These are phyloP conservation scores for Aspergillus caelatus DNA, from an alignment of 2,329 filamentous ascomycete genomes.

Conservation along the genomic window DNA sequence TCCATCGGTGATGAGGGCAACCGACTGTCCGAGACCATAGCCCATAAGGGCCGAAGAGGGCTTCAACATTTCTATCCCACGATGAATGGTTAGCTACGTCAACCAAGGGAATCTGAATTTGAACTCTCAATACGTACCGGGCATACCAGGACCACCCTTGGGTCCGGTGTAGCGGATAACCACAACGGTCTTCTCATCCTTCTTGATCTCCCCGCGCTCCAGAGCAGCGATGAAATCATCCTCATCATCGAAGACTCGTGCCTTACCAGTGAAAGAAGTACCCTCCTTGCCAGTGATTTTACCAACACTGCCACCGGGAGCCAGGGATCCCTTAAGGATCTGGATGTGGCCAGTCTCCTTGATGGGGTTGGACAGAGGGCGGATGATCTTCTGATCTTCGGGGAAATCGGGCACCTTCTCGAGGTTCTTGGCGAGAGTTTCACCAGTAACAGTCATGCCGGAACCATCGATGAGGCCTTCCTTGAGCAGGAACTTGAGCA, in stretches of 20 bases:
- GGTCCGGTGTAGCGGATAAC: slow-evolving; percentile 65
- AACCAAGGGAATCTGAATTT: background rate
- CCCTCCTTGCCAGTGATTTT: slow-evolving; percentile 81
- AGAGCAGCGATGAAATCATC: slow-evolving; percentile 70
- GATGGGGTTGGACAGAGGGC: slow-evolving; percentile 68
- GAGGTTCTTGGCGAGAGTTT: slow-evolving; percentile 62
- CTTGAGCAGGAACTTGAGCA: slow-evolving; percentile 61
- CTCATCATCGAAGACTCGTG: slow-evolving; percentile 70
- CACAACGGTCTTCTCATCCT: slow-evolving; percentile 75
- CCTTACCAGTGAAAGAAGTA: slow-evolving; percentile 67
- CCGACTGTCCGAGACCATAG: slow-evolving; percentile 68
- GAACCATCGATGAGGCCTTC: slow-evolving; percentile 62
- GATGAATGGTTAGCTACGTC: background rate
- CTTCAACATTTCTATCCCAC: slow-evolving; percentile 65
- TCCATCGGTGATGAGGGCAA: slow-evolving; percentile 73
- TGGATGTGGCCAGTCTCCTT: slow-evolving; percentile 73
- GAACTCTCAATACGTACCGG: slow-evolving; percentile 20
- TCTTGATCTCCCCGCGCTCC: slow-evolving; percentile 69
- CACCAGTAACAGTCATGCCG: slow-evolving; percentile 63
- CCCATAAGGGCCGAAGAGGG: slow-evolving; percentile 73
- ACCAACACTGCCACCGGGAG: slow-evolving; percentile 70
- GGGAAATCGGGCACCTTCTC: slow-evolving; percentile 66
- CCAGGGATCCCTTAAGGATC: slow-evolving; percentile 70
- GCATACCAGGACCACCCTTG: slow-evolving; percentile 67
- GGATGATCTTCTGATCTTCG: slow-evolving; percentile 69